Evolutionary conservation across 2,329 filamentous ascomycete species (phyloP), one percentile per base, ranked within the genome.

Genomic region (Colletotrichum euphorbiae): DNA sequence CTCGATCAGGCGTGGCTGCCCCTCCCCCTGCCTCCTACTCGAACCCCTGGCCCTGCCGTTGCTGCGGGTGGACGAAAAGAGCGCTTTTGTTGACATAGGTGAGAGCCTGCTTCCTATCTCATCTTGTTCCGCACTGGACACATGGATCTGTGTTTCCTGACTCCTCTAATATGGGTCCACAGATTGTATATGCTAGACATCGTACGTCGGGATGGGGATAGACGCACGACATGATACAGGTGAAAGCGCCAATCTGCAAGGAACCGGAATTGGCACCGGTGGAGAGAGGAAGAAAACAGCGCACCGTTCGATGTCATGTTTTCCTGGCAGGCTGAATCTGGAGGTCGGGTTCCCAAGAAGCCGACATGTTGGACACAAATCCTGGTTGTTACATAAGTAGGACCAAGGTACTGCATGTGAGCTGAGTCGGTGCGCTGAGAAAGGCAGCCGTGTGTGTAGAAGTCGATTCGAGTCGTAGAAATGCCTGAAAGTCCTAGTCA

Each of bases 61-160:
- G 61, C 61, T 69, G 66, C 61, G 55, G 55, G 55, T 64, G 55
- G 61, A 66, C 66, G 28, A 43, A 69, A 69, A 42, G 46, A 60
- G 62, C n/a, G 40, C 57, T 38, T 40, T 28, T 56, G 48, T 66
- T 69, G 61, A 69, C 66, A 69, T 66, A 69, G 54, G 12, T 66
- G 55, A 66, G 61, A 69, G 61, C 62, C 28, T 43, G 24, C 33
- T 55, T 17, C 15, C 40, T 40, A 48, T 55, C 61, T 50, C 48
- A 42, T 60, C 28, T 19, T 38, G 61, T 65, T 65, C 55, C 48
- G 61, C 24, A 55, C 31, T 58, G 45, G 38, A 55, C 48, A 28
- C 15, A 55, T 42, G 48, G 48, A 60, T 50, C 46, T 46, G 31
- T 69, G 33, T 59, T 66, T 55, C 45, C 55, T 24, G 66, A 51